phyloP scores from a whole-genome alignment of 768 basidiomycete genomes.

The Melanogaster broomeanus region DNA sequence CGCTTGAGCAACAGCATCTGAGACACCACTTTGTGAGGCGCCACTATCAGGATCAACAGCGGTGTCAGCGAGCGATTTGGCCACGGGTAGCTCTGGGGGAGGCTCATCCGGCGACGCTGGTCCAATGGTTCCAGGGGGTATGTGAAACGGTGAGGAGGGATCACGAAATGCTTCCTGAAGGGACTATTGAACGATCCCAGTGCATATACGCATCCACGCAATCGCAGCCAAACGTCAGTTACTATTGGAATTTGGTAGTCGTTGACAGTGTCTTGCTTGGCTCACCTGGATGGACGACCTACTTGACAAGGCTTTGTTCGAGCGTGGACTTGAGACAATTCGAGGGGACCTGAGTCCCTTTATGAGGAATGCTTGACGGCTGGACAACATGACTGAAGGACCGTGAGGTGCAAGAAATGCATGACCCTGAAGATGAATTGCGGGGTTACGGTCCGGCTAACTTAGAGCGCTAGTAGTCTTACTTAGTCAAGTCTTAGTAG shows the following conservation, averaged over 20 bases:
- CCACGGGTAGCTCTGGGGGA: slow-evolving; percentile 6
- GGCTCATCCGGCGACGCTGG: slow-evolving; percentile 58
- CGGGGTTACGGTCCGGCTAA: no score
- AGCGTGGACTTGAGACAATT: not conserved
- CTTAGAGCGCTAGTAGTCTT: no score
- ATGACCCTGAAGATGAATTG: no score
- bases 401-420: not conserved
- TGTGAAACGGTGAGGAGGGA: slow-evolving; percentile 64
- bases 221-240: not conserved
- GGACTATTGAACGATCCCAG: slow-evolving; percentile 38
- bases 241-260: no score
- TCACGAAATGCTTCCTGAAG: slow-evolving; percentile 64
- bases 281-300: slow-evolving; percentile 30
- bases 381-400: slow-evolving; percentile 8
- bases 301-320: slow-evolving; percentile 13
- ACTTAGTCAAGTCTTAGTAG: no score
- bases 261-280: no score
- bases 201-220: not conserved
- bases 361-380: not conserved
- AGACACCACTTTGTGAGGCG: not conserved
- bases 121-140: slow-evolving; percentile 58
- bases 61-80: slow-evolving; percentile 7
- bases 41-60: not conserved
- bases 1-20: slow-evolving; percentile 37
- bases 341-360: not conserved